These are phyloP conservation scores for Penicillium desertorum DNA, from an alignment of 495 filamentous ascomycete genomes.

Conservation along the genomic window DNA sequence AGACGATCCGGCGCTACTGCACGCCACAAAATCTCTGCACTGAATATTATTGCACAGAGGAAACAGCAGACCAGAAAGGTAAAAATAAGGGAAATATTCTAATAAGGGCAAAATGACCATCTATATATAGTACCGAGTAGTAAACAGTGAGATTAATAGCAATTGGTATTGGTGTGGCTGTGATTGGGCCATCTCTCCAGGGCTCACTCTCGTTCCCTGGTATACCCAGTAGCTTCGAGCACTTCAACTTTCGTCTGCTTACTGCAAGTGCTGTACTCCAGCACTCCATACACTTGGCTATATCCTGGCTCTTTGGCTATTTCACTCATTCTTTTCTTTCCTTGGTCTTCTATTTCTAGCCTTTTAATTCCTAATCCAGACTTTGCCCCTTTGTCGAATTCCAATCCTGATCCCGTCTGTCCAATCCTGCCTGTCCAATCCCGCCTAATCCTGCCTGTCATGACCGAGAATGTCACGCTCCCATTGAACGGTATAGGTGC, in stretches of 20 bases:
- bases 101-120: too few species aligned
- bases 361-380: slow-evolving; percentile 5
- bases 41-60: not conserved
- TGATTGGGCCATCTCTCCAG: slow-evolving; percentile 3
- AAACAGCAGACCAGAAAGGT: not conserved
- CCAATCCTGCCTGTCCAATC: too few species aligned
- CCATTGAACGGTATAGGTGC: slow-evolving; percentile 5
- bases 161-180: slow-evolving; percentile 9
- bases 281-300: not conserved
- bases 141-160: not conserved
- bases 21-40: slow-evolving; percentile 16
- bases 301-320: not conserved
- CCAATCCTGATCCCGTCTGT: not conserved
- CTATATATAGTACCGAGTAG: too few species aligned
- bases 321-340: not conserved
- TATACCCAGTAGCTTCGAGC: slow-evolving; percentile 9
- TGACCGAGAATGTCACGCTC: slow-evolving; percentile 7
- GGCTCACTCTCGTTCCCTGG: slow-evolving; percentile 11
- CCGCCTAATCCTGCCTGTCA: not conserved
- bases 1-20: slow-evolving; percentile 16
- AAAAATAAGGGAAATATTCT: not conserved
- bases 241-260: slow-evolving; percentile 1
- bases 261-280: too few species aligned
- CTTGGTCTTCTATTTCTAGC: not conserved
- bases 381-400: slow-evolving; percentile 4